Percentiles rank a stretch among this genome's conserved stretches.
Conservation (phyloP, 495 filamentous ascomycete species). For the Astrothelium subdiscretum region DNA sequence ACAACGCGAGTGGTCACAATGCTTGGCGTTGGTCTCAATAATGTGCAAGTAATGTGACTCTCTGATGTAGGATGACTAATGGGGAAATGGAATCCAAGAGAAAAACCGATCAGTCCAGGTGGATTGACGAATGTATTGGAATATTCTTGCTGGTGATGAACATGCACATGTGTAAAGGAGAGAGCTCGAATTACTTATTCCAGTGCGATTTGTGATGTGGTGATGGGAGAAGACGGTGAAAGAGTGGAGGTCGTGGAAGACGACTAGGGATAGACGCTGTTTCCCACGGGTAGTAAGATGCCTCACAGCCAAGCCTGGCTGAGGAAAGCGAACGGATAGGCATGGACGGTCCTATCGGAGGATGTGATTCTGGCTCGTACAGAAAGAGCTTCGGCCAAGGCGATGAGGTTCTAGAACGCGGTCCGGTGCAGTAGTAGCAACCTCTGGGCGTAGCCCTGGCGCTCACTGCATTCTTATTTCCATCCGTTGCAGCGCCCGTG, state of each 20-base stretch:
- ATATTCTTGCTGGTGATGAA: too few species aligned
- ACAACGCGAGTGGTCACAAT: background rate
- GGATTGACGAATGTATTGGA: too few species aligned
- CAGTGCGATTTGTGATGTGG: background rate
- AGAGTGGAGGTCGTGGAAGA: background rate
- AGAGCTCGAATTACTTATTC: background rate
- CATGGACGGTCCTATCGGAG: background rate
- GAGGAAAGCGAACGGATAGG: background rate
- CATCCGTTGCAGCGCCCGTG: background rate
- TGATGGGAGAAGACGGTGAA: background rate
- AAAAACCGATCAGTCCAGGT: background rate
- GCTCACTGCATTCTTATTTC: background rate
- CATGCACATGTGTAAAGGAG: too few species aligned
- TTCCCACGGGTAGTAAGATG: background rate
- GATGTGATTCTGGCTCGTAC: background rate
- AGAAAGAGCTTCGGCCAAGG: background rate
- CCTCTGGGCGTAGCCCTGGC: background rate
- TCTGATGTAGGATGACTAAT: background rate
- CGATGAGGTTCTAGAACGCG: background rate
- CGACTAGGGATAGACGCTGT: background rate
- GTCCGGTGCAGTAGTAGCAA: background rate
- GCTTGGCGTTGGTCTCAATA: background rate
- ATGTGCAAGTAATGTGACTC: background rate
- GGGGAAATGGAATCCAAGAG: background rate
- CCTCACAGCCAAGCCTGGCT: background rate